Evolutionary conservation across 345 rosid genomes (phyloP).

Genomic region (Salix koriyanagi): DNA sequence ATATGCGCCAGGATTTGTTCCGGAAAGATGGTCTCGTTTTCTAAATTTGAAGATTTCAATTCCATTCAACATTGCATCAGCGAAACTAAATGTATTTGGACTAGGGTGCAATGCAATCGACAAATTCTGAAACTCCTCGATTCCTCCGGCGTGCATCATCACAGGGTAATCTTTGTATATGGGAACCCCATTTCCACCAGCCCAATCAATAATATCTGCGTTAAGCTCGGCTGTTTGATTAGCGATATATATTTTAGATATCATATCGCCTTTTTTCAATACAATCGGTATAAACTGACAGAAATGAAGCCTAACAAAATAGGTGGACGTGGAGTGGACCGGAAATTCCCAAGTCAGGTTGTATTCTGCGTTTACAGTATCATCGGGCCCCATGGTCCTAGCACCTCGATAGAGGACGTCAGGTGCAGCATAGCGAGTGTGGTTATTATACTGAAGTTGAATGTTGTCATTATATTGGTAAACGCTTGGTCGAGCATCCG

Average conservation of each 20-base stretch:
- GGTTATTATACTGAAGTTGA: too few species aligned
- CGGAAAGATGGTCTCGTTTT: too few species aligned
- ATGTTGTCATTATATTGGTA: accelerated
- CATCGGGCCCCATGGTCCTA: not conserved
- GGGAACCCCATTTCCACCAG: conserved; percentile 10
- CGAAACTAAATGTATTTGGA: not conserved
- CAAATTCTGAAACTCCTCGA: too few species aligned
- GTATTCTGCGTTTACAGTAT: not conserved
- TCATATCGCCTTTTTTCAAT: not conserved
- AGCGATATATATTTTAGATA: not conserved
- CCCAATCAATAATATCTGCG: not conserved
- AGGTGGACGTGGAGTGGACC: conserved; percentile 1
- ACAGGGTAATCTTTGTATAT: too few species aligned
- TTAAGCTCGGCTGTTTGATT: not conserved
- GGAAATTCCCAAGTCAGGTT: conserved; percentile 13
- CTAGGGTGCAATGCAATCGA: conserved; percentile 6
- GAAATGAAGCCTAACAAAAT: conserved; percentile 2
- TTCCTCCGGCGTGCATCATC: too few species aligned
- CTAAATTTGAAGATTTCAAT: not conserved
- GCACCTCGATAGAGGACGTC: not conserved
- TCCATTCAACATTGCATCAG: conserved; percentile 8
- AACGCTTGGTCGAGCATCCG: too few species aligned
- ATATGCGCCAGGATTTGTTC: too few species aligned
- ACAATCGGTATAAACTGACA: not conserved
- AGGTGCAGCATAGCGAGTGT: conserved; percentile 8